Percentiles rank a stretch among this genome's conserved stretches.
Evolutionary conservation across 139 green algal genomes (phyloP).

Genomic region (Dunaliella primolecta): DNA sequence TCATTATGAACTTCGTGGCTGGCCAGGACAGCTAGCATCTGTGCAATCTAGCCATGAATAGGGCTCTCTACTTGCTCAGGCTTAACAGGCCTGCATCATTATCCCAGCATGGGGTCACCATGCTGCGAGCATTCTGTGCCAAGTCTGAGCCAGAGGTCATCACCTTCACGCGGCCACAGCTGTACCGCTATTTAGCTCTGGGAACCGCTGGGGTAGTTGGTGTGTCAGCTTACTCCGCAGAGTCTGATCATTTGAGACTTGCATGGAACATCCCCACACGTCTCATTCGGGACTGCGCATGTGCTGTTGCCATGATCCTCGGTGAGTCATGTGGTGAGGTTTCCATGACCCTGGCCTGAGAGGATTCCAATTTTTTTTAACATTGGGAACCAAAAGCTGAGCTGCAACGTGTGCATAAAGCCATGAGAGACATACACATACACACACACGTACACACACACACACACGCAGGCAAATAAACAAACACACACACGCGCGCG

Average conservation of each 20-base stretch:
- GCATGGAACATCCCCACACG: conserved; percentile 44
- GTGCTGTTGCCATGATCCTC: conserved; percentile 39
- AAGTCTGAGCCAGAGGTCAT: background rate
- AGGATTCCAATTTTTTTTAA: background rate
- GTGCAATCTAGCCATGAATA: background rate
- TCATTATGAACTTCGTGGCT: background rate
- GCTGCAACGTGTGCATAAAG: background rate
- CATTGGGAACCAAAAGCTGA: background rate
- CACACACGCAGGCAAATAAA: too few species aligned
- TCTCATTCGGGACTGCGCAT: conserved; percentile 38
- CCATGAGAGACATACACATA: background rate
- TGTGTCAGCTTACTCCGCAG: background rate
- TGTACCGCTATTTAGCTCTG: background rate
- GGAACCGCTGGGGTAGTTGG: background rate
- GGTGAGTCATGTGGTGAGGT: conserved; percentile 13
- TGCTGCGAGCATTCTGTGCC: background rate
- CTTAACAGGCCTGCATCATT: background rate
- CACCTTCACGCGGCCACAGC: background rate
- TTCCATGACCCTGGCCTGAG: background rate
- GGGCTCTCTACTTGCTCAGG: background rate
- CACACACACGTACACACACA: background rate
- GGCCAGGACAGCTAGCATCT: too few species aligned
- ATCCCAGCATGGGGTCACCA: background rate
- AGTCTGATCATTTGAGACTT: conserved; percentile 12
- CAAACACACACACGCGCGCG: background rate